Conservation (phyloP, 2,329 filamentous ascomycete species). For the Phialophora expanda region DNA sequence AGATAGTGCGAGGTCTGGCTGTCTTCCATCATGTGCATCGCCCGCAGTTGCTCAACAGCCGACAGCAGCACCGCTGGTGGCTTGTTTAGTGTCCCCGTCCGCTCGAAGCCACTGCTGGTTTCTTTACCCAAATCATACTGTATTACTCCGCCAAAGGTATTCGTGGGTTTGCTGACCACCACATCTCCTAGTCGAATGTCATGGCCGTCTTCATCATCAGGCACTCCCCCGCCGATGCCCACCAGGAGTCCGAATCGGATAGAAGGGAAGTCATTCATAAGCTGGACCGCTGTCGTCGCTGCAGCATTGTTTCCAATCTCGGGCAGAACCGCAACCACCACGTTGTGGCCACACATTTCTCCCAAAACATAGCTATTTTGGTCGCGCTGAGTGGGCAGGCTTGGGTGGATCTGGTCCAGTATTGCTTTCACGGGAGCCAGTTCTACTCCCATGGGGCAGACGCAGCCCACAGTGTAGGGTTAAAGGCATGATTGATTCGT, state of each 20-base stretch:
- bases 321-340: slow-evolving; percentile 37
- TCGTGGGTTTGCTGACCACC: slow-evolving; percentile 40
- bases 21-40: slow-evolving; percentile 14
- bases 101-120: slow-evolving; percentile 9
- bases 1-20: slow-evolving; percentile 7
- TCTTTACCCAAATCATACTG: slow-evolving; percentile 37
- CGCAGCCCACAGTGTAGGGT: slow-evolving; percentile 41
- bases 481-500: slow-evolving; percentile 9
- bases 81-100: slow-evolving; percentile 27
- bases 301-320: slow-evolving; percentile 36
- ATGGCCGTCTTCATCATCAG: slow-evolving; percentile 24
- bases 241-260: slow-evolving; percentile 41
- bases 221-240: slow-evolving; percentile 41
- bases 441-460: slow-evolving; percentile 42
- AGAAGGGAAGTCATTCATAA: slow-evolving; percentile 37
- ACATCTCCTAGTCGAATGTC: slow-evolving; percentile 41
- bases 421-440: slow-evolving; percentile 40
- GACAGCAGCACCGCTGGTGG: slow-evolving; percentile 32
- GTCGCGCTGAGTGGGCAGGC: slow-evolving; percentile 23
- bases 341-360: slow-evolving; percentile 35
- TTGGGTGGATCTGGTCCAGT: slow-evolving; percentile 38
- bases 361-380: slow-evolving; percentile 35
- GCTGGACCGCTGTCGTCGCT: slow-evolving; percentile 32
- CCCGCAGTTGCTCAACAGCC: slow-evolving; percentile 30
- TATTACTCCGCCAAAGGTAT: slow-evolving; percentile 38